Base-by-base conservation (phyloP, 2,329 filamentous ascomycete genomes). In the Aspergillus puulaauensis region DNA sequence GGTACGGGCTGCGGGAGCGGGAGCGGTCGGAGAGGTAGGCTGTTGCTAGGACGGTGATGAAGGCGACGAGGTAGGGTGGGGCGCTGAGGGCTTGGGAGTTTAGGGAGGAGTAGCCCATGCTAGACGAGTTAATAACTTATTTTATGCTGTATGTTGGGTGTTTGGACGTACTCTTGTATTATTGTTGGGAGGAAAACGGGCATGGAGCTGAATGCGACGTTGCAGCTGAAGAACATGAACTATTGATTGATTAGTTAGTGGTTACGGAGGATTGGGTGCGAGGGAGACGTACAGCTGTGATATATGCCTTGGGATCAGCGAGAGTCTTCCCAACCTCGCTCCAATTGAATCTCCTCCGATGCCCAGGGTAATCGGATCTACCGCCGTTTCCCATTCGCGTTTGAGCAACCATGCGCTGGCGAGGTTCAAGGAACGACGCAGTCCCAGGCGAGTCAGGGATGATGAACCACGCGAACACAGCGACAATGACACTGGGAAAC, bases 151-250 rank as follows among this genome's bases (percentile, higher is more conserved):
- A 12, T 5, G 24, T 24, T 15, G 12, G n/a, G 33, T 37, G 23
- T 8, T 14, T 15, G 12, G 43, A 66, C 72, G 56, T 66, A 79
- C 69, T 88, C 84, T 59, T 81, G 79, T 47, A 96, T 82, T 61
- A 96, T 91, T 23, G 89, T 91, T 37, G 91, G 91, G 3, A 96
- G 82, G 71, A 96, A 96, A 49, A 95, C 90, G 3, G 92, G 92
- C 70, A 96, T 86, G 21, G 90, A 93, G 68, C 87, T 87, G 78
- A 96, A 96, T 12, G 91, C 89, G 71, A 96, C 89, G 74, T 96
- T 96, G 69, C 89, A 87, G 73, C 88, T 86, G 79, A 96, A 92
- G 80, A 96, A 90, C 84, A 96, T 96, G 65, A 85, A 75, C 75
- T 77, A 54, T n/a, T 31, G 17, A 17, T 12, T 11, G 41, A 37